Evolutionary conservation across 306 rosid species (phyloP), one percentile per base, ranked within the genome.

Genomic region (Cyclanthera cordifolia): DNA sequence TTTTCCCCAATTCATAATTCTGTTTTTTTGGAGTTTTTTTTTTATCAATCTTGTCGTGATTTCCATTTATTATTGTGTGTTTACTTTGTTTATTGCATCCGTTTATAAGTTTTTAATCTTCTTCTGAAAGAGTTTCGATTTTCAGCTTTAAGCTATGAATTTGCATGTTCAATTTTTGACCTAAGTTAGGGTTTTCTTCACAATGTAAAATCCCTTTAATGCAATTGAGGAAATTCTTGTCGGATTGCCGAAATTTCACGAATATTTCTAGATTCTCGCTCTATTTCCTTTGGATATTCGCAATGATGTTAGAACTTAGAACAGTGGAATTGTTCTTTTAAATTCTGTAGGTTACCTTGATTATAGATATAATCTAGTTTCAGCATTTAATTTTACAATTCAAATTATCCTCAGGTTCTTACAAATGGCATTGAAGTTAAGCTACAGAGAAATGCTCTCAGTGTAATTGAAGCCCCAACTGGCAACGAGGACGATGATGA

Each of bases 371-470:
- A 23, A 15, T 47, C 15, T 66, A 66, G 55, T 15, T 24, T 46
- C 41, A 25, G 66, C 49, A 54, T 70, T 70, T 70, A 52, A 43
- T 23, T 46, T 46, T 5, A 5, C 4, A 41, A 20, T 55, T 9
- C 28, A 57, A 25, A 6, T 16, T 51, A 21, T 51, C 61, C 73
- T 70, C 80, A 93, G 99, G 96, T 93, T 73, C 99, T 93, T 53
- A 93, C 99, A 9, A 93, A 93, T 53, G 99, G 99, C 74, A 93
- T 93, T 67, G 99, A 93, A 84, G 99, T 93, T 67, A 93, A 93
- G 81, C 82, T 93, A n/a, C 99, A 93, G 82, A 84, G 99, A 73
- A 93, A 93, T 78, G 99, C 99, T 76, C 96, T 93, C 41, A 93
- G 99, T 58, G 99, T 93, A 73, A 79, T 93, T 41, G 99, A 88